Evolutionary conservation across 352 stramenopile species (phyloP).

Genomic region (Globisporangium iwayamae): DNA sequence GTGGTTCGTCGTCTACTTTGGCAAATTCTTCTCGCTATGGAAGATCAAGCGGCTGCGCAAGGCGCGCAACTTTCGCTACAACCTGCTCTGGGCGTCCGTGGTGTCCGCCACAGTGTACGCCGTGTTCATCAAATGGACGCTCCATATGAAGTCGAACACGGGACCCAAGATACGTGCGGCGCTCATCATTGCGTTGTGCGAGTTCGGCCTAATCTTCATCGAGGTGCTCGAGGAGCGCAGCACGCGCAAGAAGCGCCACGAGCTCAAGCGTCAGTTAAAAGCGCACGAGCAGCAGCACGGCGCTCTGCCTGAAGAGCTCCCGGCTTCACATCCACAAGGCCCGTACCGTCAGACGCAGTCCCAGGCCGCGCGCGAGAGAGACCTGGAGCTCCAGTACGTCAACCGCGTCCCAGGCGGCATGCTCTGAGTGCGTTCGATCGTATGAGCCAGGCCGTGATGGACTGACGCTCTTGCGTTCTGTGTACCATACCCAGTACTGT

Average conservation of each 20-base stretch:
- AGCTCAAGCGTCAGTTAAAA: conserved; percentile 46
- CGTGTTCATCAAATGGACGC: conserved; percentile 43
- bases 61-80: conserved; percentile 81
- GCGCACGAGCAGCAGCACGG: conserved; percentile 35
- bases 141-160: conserved; percentile 59
- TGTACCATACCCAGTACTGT: conserved; percentile 9
- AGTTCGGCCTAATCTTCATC: conserved; percentile 65
- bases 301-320: not conserved
- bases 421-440: conserved; percentile 21
- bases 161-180: conserved; percentile 59
- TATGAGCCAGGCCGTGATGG: not conserved
- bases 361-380: conserved; percentile 16
- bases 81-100: conserved; percentile 65
- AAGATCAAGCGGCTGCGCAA: conserved; percentile 76
- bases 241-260: conserved; percentile 51
- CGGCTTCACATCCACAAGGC: not conserved
- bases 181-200: conserved; percentile 56
- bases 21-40: conserved; percentile 75
- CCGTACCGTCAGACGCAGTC: conserved; percentile 24
- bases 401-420: conserved; percentile 27
- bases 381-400: conserved; percentile 16
- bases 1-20: conserved; percentile 80
- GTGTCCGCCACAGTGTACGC: conserved; percentile 49
- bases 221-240: conserved; percentile 71
- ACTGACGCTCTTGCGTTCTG: not conserved